Base-by-base conservation (phyloP, 768 basidiomycete species). In the Lepiota venenata region DNA sequence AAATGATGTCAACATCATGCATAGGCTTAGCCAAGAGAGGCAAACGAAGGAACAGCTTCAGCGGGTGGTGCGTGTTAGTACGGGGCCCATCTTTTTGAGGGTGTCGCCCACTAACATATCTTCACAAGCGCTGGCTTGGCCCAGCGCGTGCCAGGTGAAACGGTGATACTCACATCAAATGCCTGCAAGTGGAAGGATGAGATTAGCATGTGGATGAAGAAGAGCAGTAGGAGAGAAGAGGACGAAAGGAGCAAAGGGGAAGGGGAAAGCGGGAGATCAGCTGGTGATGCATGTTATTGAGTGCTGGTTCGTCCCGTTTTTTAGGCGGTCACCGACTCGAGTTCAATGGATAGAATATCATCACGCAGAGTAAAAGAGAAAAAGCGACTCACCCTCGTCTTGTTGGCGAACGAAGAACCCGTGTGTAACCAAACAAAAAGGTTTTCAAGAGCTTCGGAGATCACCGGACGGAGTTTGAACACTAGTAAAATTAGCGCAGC, bases 271-370 rank as follows among this genome's bases (percentile, higher is more conserved):
- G 53, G 55, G 56, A 54, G 56, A 56, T 78, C 76, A 79, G 76
- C 74, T 81, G 78, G 78, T 81, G 78, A 79, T 88, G 86, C 86
- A 88, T 87, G 85, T 86, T 83, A 66, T 25, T 74, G 85, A 87
- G 84, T 70, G 49, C 69, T 67, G 85, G 85, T 76, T 86, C 85
- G 86, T 81, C 71, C 55, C 25, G 25, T 22, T 43, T 42, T 74
- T 71, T 60, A 67, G 68, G 78, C 68, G 75, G 70, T 88, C 86
- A 82, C 85, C 84, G 67, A 74, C 85, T 86, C 85, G 82, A 71
- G 69, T 83, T 84, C 83, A 83, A 83, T 75, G 71, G 69, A 25
- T 25, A 25, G 25, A 25, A 60, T 78, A 84, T 87, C 85, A 82
- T 87, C 85, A 79, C 69, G 6, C 66, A 69, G 63, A 66, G 16